Percentiles rank a stretch among this genome's conserved stretches.
Conservation (phyloP, 371 early-diverging fungal species). For the Catenaria anguillulae region DNA sequence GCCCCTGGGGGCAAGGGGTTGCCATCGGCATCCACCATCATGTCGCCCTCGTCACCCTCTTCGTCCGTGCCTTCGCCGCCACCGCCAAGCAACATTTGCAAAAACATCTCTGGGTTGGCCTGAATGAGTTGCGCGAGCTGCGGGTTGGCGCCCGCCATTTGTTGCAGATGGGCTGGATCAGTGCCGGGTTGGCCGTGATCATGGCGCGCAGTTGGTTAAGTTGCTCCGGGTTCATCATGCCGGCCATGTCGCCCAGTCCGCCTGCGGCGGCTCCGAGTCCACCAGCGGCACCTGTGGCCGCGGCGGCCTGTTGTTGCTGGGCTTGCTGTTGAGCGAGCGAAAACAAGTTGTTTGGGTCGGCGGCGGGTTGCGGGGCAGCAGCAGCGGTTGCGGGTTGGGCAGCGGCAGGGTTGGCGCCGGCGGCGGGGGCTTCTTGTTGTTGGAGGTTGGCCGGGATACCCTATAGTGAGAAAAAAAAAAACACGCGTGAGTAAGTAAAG, state of each 20-base stretch:
- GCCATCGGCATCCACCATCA: conserved; percentile 39
- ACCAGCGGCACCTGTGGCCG: neutral
- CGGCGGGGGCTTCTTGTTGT: conserved; percentile 3
- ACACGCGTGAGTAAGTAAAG: no score
- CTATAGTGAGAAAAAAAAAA: neutral
- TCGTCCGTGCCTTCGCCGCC: conserved; percentile 17
- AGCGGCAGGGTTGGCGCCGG: conserved; percentile 16
- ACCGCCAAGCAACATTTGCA: conserved; percentile 47
- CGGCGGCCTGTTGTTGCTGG: conserved; percentile 7
- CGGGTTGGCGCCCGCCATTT: conserved; percentile 71
- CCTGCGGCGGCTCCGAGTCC: neutral
- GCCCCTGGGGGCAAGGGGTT: conserved; percentile 32
- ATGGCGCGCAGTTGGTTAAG: conserved; percentile 80
- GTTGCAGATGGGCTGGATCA: conserved; percentile 74
- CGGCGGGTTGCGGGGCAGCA: conserved; percentile 21
- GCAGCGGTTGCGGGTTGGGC: conserved; percentile 18
- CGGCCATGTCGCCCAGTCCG: conserved; percentile 29
- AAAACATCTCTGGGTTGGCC: conserved; percentile 64
- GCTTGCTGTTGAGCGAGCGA: conserved; percentile 16
- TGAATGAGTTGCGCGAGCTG: conserved; percentile 59
- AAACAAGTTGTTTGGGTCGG: conserved; percentile 27
- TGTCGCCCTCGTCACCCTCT: conserved; percentile 19
- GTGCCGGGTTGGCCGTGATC: conserved; percentile 67
- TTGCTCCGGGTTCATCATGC: conserved; percentile 63
- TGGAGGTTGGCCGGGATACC: conserved; percentile 5